Base-by-base conservation (phyloP, 2,329 filamentous ascomycete species). In the Lizonia empirigonia region DNA sequence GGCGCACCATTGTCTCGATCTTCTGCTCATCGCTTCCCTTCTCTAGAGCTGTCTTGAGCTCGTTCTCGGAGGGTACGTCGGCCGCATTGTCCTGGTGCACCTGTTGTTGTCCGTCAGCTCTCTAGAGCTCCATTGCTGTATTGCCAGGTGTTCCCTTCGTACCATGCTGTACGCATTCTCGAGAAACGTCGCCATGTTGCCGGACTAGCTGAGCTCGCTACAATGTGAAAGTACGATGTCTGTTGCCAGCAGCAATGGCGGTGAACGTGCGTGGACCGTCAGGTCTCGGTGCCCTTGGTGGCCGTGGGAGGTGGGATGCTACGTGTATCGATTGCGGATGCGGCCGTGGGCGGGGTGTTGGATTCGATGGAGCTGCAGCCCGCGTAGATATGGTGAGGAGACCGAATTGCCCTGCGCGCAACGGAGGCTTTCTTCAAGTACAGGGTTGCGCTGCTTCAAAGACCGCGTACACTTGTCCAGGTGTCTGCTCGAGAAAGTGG, bases 21-120 rank as follows among this genome's bases (percentile, higher is more conserved):
- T 97, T 97, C 70, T 84, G 86, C 76, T 96, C 91, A 75, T 96
- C 92, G 56, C 84, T 93, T 64, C 91, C 91, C 80, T 96, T 96
- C 78, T 97, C 92, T 65, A 97, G 81, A 81, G 95, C 89, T 67
- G 86, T 91, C 77, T 91, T 91, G 77, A 99, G 83, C 74, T 99
- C 94, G 71, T 91, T 90, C 76, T 94, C 81, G 57, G 88, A 86
- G 51, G 94, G 93, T 69, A 95, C 87, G 75, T 97, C 94, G 63
- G 92, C 90, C 58, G 91, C 84, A 82, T 97, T 97, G 85, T 99
- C 94, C 84, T 94, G 87, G 77, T 97, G 92, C 77, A 99, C 70
- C 69, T 71, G 54, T 65, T 54, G 53, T 52, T 56, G 46, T 36
- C 54, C 45, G 66, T 73, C 67, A 72, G 69, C 67, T 55, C 53